A percentile compares a stretch with the other conserved stretches of the same genome.
Conservation (phyloP, 208 protist genomes). For the Leishmania martiniquensis region DNA sequence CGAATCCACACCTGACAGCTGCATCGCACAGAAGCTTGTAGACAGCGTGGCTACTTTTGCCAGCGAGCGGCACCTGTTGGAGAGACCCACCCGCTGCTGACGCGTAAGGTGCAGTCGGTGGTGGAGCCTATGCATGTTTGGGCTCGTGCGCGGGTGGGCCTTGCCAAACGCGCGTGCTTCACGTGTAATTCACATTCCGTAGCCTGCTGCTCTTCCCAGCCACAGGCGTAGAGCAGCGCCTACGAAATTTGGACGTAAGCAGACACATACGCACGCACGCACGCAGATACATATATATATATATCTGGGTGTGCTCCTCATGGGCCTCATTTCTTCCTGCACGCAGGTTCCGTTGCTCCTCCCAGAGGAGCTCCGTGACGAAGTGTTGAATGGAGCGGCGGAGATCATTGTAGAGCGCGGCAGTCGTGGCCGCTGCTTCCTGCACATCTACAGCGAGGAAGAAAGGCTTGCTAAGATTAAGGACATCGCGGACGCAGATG, state of each 20-base stretch:
- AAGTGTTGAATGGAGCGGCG: slow-evolving; percentile 42
- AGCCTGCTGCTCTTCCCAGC: neutral
- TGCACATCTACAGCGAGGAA: slow-evolving; percentile 69
- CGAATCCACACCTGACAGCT: neutral
- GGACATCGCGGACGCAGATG: neutral
- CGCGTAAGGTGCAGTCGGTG: neutral
- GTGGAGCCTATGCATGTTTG: neutral
- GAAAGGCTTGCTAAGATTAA: slow-evolving; percentile 51
- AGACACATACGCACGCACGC: too few relatives aligned
- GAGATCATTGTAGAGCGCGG: slow-evolving; percentile 63
- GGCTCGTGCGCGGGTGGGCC: neutral
- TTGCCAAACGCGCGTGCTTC: neutral
- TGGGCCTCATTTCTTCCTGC: slow-evolving; percentile 5
- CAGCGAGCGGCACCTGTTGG: neutral
- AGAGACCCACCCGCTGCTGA: neutral
- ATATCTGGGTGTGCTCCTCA: neutral
- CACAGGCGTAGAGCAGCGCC: neutral
- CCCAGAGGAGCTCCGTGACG: slow-evolving; percentile 39
- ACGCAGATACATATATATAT: too few relatives aligned
- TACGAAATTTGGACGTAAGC: neutral
- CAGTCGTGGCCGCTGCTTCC: slow-evolving; percentile 40
- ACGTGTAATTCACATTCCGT: neutral
- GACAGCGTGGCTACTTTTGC: neutral
- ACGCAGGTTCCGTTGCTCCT: slow-evolving; percentile 28
- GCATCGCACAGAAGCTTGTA: neutral